Evolutionary conservation across 164 flowering plant species (phyloP), one percentile per base, ranked within the genome.

Genomic region (Vitis amurensis): DNA sequence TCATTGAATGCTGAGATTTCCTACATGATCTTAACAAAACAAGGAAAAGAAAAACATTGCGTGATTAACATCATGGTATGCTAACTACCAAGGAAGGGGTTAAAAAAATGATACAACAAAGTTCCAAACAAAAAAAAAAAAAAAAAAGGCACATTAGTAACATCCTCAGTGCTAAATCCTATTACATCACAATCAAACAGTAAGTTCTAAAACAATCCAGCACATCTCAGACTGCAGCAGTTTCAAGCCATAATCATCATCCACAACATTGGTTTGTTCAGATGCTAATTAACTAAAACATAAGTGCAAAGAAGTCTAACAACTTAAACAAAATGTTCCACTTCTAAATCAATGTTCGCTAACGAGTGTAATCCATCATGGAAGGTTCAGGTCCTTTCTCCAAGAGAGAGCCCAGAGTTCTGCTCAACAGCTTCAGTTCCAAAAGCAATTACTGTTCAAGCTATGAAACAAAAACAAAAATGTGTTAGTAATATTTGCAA

Each of bases 131-230:
- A n/a, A n/a, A 17, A 68, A 19, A 65, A 50, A 55, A 50, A 17
- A 68, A 17, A 65, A 50, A 47, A 50, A 30, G 64, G 56, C 59
- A 65, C 69, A 70, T 67, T 57, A 65, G 59, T 13, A 73, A 66
- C 74, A 62, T 57, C 70, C 68, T 66, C 55, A 23, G 27, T 50
- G 65, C 74, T 77, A 67, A 68, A 66, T 64, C 80, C 80, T 70
- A 77, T 29, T 69, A 73, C 74, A 73, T 72, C 68, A 64, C 74
- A 73, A 61, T 53, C 64, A 69, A 66, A 50, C 55, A 61, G 50
- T 44, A 69, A 59, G 71, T 68, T 57, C 75, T 68, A 64, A 63
- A 52, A 58, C 2, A 61, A 66, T 75, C 71, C 63, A 47, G 64
- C 65, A 71, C 78, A 75, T 66, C 63, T 48, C 65, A 66, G 73